Conservation (phyloP, 768 basidiomycete genomes). For the Leccinum boreale region DNA sequence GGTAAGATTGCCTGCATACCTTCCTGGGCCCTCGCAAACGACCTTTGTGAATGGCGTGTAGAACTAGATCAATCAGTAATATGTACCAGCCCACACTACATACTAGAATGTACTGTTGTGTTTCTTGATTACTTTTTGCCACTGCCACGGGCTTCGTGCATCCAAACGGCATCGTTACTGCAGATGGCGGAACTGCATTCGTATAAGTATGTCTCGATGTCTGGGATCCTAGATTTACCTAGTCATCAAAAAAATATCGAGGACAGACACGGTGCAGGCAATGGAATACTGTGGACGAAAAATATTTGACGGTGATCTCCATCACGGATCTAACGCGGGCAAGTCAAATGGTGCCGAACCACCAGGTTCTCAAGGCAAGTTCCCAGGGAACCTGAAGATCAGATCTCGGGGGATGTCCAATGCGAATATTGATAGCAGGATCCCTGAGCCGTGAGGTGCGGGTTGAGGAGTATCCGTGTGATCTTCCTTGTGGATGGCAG, state of each 20-base stretch:
- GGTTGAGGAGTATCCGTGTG: background rate
- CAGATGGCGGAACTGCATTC: constrained; percentile 60
- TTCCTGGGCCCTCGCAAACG: no score
- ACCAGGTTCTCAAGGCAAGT: no score
- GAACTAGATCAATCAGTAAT: no score
- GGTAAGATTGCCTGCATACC: no score
- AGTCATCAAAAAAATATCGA: constrained; percentile 18
- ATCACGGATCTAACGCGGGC: background rate
- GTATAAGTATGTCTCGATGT: constrained; percentile 39
- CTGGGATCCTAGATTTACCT: background rate
- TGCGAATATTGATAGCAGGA: background rate
- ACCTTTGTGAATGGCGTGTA: no score
- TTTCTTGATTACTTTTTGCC: no score
- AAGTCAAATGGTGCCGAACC: no score
- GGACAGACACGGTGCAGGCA: constrained; percentile 34
- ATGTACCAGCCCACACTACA: no score
- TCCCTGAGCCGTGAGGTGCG: background rate
- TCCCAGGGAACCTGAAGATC: background rate
- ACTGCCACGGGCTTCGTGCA: constrained; percentile 35
- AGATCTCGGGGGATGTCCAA: background rate
- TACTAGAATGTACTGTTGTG: no score
- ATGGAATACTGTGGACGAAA: constrained; percentile 40
- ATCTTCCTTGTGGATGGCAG: background rate
- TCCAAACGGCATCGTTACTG: constrained; percentile 54
- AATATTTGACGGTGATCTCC: constrained; percentile 28